A percentile compares a stretch with the other conserved stretches of the same genome.
These are phyloP conservation scores for Spathaspora gorwiae DNA, from an alignment of 805 yeast species.

Conservation along the genomic window DNA sequence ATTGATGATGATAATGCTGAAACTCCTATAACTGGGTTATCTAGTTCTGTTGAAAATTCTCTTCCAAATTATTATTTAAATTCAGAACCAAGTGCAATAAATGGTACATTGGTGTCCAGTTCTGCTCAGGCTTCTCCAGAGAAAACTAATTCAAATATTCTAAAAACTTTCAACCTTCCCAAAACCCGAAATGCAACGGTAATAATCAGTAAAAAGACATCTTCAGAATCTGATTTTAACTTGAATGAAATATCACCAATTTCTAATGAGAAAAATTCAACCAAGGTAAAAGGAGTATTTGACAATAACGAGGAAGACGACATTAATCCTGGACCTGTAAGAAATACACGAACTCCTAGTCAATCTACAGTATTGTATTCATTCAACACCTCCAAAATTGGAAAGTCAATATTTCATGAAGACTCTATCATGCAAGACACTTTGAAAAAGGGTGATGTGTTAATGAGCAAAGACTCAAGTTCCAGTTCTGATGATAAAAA, in stretches of 20 bases:
- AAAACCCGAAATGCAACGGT: constrained; percentile 5
- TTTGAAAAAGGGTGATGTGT: background rate
- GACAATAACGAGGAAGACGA: background rate
- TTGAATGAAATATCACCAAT: constrained; percentile 3
- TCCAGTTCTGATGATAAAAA: background rate
- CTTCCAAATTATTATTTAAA: background rate
- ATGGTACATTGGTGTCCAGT: background rate
- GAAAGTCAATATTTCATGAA: background rate
- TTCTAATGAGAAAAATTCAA: background rate
- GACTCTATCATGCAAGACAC: background rate
- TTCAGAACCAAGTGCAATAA: background rate
- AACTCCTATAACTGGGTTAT: constrained; percentile 3
- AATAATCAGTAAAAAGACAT: constrained; percentile 4
- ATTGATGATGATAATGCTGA: constrained; percentile 8
- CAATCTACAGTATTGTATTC: constrained; percentile 2
- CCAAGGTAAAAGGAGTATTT: background rate
- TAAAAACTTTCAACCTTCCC: background rate
- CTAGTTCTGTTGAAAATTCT: background rate
- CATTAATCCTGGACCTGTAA: background rate
- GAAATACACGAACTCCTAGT: background rate
- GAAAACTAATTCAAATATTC: too few species aligned
- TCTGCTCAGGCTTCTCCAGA: background rate
- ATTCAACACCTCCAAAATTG: background rate
- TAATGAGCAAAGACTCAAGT: background rate
- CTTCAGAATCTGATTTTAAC: constrained; percentile 1